These are phyloP conservation scores for Aspergillus niger DNA, from an alignment of 2,329 filamentous ascomycete genomes.

Conservation along the genomic window DNA sequence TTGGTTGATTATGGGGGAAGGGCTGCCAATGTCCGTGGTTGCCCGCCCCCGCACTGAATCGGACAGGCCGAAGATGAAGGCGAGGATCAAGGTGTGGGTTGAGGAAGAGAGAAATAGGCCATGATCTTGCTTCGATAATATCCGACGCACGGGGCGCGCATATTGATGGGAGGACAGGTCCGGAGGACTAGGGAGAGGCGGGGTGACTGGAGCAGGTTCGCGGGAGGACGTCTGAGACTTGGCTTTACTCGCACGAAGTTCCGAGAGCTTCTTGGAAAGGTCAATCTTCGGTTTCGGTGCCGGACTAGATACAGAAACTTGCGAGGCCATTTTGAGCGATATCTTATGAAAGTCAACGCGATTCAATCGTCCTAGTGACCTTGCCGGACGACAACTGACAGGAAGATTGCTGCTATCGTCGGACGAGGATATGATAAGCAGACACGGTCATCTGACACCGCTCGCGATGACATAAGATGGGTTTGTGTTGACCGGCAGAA, in stretches of 20 bases:
- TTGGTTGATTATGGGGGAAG: constrained; percentile 62
- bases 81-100: constrained; percentile 72
- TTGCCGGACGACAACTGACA: not conserved
- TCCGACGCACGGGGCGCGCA: constrained; percentile 70
- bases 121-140: constrained; percentile 79
- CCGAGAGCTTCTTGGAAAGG: constrained; percentile 44
- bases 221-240: constrained; percentile 33
- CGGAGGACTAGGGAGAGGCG: constrained; percentile 68
- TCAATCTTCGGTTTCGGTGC: constrained; percentile 33
- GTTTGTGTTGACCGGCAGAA: constrained; percentile 1
- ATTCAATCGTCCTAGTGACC: constrained; percentile 2
- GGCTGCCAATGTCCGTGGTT: constrained; percentile 29
- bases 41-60: constrained; percentile 68
- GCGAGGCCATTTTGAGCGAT: constrained; percentile 27
- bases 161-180: constrained; percentile 63
- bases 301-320: constrained; percentile 14
- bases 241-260: constrained; percentile 38
- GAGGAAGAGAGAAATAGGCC: constrained; percentile 76
- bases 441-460: constrained; percentile 2
- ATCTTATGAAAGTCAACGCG: not conserved
- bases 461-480: constrained; percentile 5
- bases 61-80: constrained; percentile 84
- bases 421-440: not conserved
- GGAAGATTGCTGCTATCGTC: not conserved
- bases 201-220: constrained; percentile 72